These are phyloP conservation scores for Beauveria pseudobassiana DNA, from an alignment of 2,329 filamentous ascomycete species.

Conservation along the genomic window DNA sequence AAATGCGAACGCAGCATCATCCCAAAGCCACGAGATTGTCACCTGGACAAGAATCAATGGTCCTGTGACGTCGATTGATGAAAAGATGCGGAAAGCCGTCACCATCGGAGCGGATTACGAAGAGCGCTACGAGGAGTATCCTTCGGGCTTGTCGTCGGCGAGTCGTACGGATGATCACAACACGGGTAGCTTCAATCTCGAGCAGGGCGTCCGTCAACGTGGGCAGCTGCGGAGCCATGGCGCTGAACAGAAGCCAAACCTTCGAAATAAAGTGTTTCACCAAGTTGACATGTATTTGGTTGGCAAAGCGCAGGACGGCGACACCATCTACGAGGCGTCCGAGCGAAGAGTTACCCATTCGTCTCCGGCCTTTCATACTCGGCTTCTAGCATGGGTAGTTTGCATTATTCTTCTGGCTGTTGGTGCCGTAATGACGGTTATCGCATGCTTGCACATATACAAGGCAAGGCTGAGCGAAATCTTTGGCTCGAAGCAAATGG, in stretches of 20 bases:
- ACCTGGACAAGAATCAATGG: too few relatives aligned
- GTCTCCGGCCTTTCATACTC: neutral
- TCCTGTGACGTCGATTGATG: neutral
- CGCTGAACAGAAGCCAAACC: neutral
- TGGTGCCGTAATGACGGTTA: neutral
- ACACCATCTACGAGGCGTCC: neutral
- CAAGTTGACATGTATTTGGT: neutral
- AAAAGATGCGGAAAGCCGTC: neutral
- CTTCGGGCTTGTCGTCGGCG: neutral
- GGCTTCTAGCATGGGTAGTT: neutral
- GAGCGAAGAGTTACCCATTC: neutral
- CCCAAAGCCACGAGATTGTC: too few relatives aligned
- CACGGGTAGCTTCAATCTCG: too few relatives aligned
- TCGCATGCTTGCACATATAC: neutral
- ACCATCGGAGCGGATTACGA: neutral
- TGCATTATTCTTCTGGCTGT: neutral
- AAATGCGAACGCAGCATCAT: too few relatives aligned
- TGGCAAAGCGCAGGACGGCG: neutral
- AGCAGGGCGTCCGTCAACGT: neutral
- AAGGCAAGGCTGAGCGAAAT: neutral
- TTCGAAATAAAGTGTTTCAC: too few relatives aligned
- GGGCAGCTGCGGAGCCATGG: too few relatives aligned
- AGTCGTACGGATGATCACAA: neutral
- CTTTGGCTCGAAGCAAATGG: conserved; percentile 21
- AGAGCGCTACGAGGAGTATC: neutral